Evolutionary conservation across 495 filamentous ascomycete species (phyloP).

Genomic region (Cercophora scortea): DNA sequence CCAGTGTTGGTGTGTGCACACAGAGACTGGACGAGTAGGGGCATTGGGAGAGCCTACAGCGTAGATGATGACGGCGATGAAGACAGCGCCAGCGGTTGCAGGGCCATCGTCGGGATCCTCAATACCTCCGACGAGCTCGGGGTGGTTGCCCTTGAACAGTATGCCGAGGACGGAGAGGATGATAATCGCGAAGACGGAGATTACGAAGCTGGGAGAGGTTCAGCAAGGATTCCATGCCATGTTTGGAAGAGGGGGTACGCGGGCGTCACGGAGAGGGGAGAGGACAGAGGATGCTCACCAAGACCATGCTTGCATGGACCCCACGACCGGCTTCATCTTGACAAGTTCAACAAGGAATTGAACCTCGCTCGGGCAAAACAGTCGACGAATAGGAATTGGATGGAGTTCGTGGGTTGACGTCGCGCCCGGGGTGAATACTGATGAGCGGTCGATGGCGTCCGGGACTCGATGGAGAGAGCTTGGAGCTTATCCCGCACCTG

Average conservation of each 20-base stretch:
- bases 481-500: not conserved
- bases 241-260: not conserved
- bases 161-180: slow-evolving; percentile 78
- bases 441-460: not conserved
- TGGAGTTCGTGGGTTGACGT: not conserved
- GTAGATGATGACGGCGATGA: slow-evolving; percentile 79
- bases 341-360: slow-evolving; percentile 3
- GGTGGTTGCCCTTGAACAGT: slow-evolving; percentile 70
- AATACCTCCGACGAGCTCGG: slow-evolving; percentile 67
- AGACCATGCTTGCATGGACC: slow-evolving; percentile 86
- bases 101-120: slow-evolving; percentile 66
- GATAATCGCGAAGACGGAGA: slow-evolving; percentile 80
- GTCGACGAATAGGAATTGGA: not conserved
- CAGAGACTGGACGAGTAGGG: not conserved
- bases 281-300: slow-evolving; percentile 48
- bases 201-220: slow-evolving; percentile 56
- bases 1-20: not conserved
- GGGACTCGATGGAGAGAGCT: not conserved
- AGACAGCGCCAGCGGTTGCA: slow-evolving; percentile 74
- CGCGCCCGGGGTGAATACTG: not conserved
- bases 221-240: not conserved
- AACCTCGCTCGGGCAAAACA: no score
- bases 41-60: slow-evolving; percentile 46
- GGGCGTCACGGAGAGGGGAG: not conserved
- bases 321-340: slow-evolving; percentile 88